Conservation (phyloP, 2,329 filamentous ascomycete genomes). For the Emydomyces testavorans region DNA sequence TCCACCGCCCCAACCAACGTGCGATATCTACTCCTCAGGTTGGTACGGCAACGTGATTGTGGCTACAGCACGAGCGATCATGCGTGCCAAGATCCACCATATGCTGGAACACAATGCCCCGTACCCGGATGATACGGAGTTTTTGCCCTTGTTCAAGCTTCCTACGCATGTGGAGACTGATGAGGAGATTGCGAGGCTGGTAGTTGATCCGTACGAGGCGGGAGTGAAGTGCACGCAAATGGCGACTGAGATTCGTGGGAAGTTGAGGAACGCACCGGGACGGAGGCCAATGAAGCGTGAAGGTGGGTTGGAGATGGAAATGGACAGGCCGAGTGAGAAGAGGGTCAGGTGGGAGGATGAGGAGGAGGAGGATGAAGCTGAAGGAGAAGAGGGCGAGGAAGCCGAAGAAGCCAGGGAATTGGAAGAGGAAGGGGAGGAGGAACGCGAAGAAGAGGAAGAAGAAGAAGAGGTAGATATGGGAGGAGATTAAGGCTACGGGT, state of each 20-base stretch:
- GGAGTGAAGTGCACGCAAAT: constrained; percentile 21
- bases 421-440: constrained; percentile 3
- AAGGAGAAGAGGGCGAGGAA: constrained; percentile 16
- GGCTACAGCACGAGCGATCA: constrained; percentile 72
- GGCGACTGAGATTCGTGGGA: constrained; percentile 28
- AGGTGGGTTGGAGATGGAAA: constrained; percentile 7
- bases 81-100: constrained; percentile 72
- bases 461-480: constrained; percentile 13
- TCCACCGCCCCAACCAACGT: constrained; percentile 45
- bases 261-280: constrained; percentile 24
- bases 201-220: constrained; percentile 19
- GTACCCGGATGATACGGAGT: constrained; percentile 25
- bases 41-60: constrained; percentile 77
- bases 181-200: constrained; percentile 13
- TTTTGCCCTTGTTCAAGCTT: constrained; percentile 28
- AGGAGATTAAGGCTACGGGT: constrained; percentile 14
- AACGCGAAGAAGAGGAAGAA: constrained; percentile 5
- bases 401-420: constrained; percentile 11
- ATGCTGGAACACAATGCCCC: constrained; percentile 39
- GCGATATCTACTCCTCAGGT: constrained; percentile 55
- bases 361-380: constrained; percentile 12
- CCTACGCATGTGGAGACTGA: constrained; percentile 26
- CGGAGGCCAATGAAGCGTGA: constrained; percentile 6
- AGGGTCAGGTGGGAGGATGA: constrained; percentile 20
- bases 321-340: constrained; percentile 11